Percentiles rank a stretch among this genome's conserved stretches.
Conservation (phyloP, 257 asterid species). For the Paulownia fortunei region DNA sequence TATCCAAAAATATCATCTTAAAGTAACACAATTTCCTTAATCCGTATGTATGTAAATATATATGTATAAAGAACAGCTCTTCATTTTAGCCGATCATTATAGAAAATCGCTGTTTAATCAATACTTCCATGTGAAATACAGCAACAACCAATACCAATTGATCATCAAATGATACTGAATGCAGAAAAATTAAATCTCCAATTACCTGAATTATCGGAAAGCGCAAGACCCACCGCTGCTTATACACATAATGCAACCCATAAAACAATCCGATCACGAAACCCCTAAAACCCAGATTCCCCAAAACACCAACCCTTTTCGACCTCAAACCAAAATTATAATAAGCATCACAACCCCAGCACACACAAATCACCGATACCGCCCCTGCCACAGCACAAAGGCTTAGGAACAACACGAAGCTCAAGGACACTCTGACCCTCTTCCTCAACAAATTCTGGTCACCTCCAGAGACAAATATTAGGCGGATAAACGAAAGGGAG, state of each 20-base stretch:
- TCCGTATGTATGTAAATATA: no score
- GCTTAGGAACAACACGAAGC: slow-evolving; percentile 62
- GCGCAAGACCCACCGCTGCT: slow-evolving; percentile 76
- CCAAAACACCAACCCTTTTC: slow-evolving; percentile 39
- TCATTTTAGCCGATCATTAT: background rate
- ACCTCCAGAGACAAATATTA: slow-evolving; percentile 62
- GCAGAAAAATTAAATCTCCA: background rate
- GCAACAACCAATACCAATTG: background rate
- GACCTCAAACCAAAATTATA: slow-evolving; percentile 30
- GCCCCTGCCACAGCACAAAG: slow-evolving; percentile 58
- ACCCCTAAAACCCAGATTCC: slow-evolving; percentile 73
- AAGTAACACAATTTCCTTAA: background rate
- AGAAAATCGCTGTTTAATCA: background rate
- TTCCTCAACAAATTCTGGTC: slow-evolving; percentile 41
- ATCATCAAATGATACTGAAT: slow-evolving; percentile 17
- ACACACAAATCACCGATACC: slow-evolving; percentile 49
- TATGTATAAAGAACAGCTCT: background rate
- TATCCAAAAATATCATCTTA: background rate
- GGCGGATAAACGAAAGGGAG: slow-evolving; percentile 48
- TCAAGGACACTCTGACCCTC: slow-evolving; percentile 62
- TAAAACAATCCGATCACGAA: slow-evolving; percentile 64
- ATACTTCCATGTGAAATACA: background rate
- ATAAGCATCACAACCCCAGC: slow-evolving; percentile 64
- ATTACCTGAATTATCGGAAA: slow-evolving; percentile 93
- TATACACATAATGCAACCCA: slow-evolving; percentile 67